These are phyloP conservation scores for Sclerotinia trifoliorum DNA, from an alignment of 2,329 filamentous ascomycete genomes.

Conservation along the genomic window DNA sequence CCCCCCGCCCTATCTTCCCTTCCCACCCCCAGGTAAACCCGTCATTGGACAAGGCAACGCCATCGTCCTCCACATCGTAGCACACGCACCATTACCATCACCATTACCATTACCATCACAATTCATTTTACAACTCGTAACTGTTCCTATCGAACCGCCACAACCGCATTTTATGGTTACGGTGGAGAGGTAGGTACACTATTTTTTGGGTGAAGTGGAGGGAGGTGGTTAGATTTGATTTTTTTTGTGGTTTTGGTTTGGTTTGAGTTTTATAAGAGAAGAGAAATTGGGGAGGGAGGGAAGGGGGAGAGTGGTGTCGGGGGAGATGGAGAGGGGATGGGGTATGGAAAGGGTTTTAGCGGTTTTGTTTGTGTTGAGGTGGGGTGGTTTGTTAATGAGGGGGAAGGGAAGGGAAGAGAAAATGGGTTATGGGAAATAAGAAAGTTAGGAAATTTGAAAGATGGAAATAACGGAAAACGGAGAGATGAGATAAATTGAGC, in stretches of 20 bases:
- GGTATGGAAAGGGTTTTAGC: too few relatives aligned
- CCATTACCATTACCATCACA: too few relatives aligned
- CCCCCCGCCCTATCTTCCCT: fast-evolving
- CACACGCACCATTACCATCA: conserved; percentile 25
- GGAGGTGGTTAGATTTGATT: background rate
- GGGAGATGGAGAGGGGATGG: background rate
- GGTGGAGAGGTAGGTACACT: conserved; percentile 22
- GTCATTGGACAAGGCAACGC: conserved; percentile 27
- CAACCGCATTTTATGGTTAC: conserved; percentile 28
- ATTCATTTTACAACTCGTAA: conserved; percentile 26
- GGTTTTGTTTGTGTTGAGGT: background rate
- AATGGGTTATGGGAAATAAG: too few relatives aligned
- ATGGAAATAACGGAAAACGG: too few relatives aligned
- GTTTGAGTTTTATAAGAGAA: too few relatives aligned
- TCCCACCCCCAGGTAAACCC: too few relatives aligned
- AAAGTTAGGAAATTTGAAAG: too few relatives aligned
- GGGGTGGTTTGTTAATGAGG: background rate
- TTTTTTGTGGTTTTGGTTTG: too few relatives aligned
- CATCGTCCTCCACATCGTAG: conserved; percentile 25
- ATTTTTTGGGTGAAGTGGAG: background rate
- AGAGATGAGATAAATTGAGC: too few relatives aligned
- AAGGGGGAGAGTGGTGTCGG: too few relatives aligned
- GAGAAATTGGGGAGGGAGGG: background rate
- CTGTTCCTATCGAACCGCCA: conserved; percentile 18
- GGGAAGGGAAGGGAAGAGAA: background rate